Percentiles rank a stretch among this genome's conserved stretches.
phyloP scores from a whole-genome alignment of 306 rosid genomes.

The Pueraria montana region DNA sequence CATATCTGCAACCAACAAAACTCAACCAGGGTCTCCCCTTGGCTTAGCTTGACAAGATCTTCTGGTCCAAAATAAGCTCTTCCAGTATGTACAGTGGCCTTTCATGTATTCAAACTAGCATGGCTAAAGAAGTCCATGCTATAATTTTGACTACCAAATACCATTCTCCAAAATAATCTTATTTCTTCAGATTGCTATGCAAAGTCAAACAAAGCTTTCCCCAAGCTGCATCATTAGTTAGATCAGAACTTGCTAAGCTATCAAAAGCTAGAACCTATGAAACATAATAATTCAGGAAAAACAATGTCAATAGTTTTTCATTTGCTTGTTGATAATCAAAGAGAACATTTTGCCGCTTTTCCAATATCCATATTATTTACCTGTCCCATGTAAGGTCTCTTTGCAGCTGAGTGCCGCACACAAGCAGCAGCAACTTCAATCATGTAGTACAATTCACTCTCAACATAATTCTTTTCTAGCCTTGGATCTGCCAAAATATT shows the following conservation, averaged over 20 bases:
- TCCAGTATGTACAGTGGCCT: constrained; percentile 51
- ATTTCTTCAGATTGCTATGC: constrained; percentile 75
- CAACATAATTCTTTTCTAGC: constrained; percentile 71
- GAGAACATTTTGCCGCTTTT: constrained; percentile 11
- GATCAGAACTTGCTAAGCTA: constrained; percentile 66
- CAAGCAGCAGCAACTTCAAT: constrained; percentile 86
- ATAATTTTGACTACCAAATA: constrained; percentile 77
- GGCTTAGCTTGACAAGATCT: constrained; percentile 38
- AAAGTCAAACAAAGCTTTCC: constrained; percentile 70
- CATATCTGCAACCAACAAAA: constrained; percentile 39
- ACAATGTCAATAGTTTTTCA: constrained; percentile 18
- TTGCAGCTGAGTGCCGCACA: constrained; percentile 78
- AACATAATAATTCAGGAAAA: constrained; percentile 43
- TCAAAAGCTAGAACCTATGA: constrained; percentile 89
- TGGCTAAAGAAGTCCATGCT: constrained; percentile 71
- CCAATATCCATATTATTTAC: too few species aligned
- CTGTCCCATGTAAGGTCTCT: constrained; percentile 59
- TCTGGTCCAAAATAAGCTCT: constrained; percentile 40
- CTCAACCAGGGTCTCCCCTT: constrained; percentile 33
- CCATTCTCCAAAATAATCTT: constrained; percentile 75
- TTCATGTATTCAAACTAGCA: constrained; percentile 49
- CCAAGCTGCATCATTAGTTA: constrained; percentile 86
- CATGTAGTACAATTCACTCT: constrained; percentile 76
- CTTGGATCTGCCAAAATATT: constrained; percentile 64
- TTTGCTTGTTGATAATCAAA: not conserved